Evolutionary conservation across 2,329 filamentous ascomycete genomes (phyloP), one percentile per base, ranked within the genome.

Genomic region (Fusarium subtropicale): DNA sequence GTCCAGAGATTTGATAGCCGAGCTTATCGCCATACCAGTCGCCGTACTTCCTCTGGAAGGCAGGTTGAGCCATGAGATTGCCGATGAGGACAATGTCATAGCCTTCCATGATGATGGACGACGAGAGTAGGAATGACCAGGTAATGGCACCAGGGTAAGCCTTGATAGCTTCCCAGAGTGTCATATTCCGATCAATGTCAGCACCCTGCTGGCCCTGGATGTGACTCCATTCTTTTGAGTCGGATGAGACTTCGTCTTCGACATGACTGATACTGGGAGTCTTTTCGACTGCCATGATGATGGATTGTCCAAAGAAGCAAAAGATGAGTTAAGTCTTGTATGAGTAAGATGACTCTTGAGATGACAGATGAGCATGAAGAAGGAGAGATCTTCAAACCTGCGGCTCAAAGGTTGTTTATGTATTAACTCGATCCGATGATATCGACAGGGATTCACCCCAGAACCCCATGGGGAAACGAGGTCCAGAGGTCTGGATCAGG

Each of bases 81-180:
- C 69, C 66, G 1, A 69, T 69, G 3, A 69, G 55, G 15, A 68
- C 66, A 9, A 54, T 44, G 10, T 74, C 71, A 18, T 74, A 75
- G 0, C 73, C 71, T 34, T 75, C 73, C 73, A 75, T 75, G 24
- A 75, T 70, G 39, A 74, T 74, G 0, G 71, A 68, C 2, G 73
- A 48, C 0, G 73, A 73, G 7, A 75, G 48, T 1, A 70, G 53
- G 10, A 65, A 60, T 2, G 71, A 75, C 73, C 73, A 75, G 0
- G 70, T 13, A 8, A 70, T 70, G 36, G 73, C 73, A 1, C 60
- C 60, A 0, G 60, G 60, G 24, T 64, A 64, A 5, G 60, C 59
- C 7, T 46, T 64, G 18, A 48, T 20, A 2, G 64, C 64, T 20
- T 67, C 22, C 64, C 59, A 60, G 1, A 68, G 30, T 0, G 54